phyloP scores from a whole-genome alignment of 305 asterid genomes.

The Fraxinus ornus region DNA sequence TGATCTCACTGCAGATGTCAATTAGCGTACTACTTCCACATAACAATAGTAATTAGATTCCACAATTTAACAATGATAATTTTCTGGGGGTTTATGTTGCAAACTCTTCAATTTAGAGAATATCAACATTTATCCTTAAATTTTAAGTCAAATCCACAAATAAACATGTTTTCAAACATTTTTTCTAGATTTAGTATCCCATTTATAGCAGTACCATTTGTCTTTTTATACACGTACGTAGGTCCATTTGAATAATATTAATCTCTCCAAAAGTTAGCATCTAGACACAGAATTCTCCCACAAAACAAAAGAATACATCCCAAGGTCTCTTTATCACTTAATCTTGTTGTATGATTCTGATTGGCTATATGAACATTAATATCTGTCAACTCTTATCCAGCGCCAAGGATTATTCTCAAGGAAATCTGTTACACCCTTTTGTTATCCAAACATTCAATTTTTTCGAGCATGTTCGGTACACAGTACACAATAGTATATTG shows the following conservation, averaged over 20 bases:
- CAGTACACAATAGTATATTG: not conserved
- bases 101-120: conserved; percentile 17
- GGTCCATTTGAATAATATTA: conserved; percentile 21
- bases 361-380: not conserved
- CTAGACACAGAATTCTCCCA: conserved; percentile 12
- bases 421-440: too few species aligned
- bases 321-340: not conserved
- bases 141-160: not conserved
- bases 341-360: not conserved
- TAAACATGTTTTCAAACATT: conserved; percentile 23
- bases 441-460: not conserved
- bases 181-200: conserved; percentile 5
- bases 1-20: too few species aligned
- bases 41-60: too few species aligned
- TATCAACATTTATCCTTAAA: not conserved
- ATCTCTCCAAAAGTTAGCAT: not conserved
- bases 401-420: not conserved
- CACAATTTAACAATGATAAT: too few species aligned
- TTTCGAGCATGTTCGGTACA: conserved; percentile 2
- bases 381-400: conserved; percentile 33
- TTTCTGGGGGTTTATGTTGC: conserved; percentile 20
- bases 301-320: conserved; percentile 32
- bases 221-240: not conserved
- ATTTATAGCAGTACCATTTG: not conserved
- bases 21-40: too few species aligned